Base-by-base conservation (phyloP, 768 basidiomycete species). In the Boletus coccyginus region DNA sequence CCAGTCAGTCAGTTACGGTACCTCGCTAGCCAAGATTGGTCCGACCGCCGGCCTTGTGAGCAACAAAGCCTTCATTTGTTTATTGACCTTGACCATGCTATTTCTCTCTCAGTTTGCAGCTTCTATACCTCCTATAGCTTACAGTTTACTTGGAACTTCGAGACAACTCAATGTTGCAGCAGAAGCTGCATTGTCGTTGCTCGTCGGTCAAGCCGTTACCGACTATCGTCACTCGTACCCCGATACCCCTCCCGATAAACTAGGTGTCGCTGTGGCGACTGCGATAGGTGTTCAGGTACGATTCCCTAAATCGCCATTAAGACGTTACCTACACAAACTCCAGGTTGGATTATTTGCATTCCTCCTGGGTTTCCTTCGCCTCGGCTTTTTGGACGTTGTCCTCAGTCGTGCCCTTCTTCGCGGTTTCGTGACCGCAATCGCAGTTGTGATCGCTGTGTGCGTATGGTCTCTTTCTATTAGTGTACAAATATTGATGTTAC, bases 381-480 rank as follows among this genome's bases (percentile, higher is more conserved):
- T 98, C 11, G 94, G 94, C 3, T 96, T 96, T 72, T 84, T 96
- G 51, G 95, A 98, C 68, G 94, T 96, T 13, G 90, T 96, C 7
- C 80, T 98, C 31, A 93, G 91, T 63, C 86, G 93, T 50, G 92
- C 94, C 5, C 78, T 96, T 14, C 78, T 96, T 52, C 82, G 91
- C 31, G 94, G 94, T 3, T 95, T 96, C 67, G 82, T 96, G 44
- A 85, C 87, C 1, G 92, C 94, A 16, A 81, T 94, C 29, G 91
- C 88, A 2, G 80, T 89, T 8, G 87, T 98, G 42, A 95, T 98
- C 64, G 78, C 88, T 68, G 85, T 93, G 90, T 90, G 61, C 46
- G 87, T 75, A 4, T 27, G 5, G 5, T 36, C 29, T 32, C 36
- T 35, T 32, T 50, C 21, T 13, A n/a, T n/a, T 36, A 12, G 35